Evolutionary conservation across 2,329 filamentous ascomycete genomes (phyloP).

Genomic region (Microcyclosporella mali): DNA sequence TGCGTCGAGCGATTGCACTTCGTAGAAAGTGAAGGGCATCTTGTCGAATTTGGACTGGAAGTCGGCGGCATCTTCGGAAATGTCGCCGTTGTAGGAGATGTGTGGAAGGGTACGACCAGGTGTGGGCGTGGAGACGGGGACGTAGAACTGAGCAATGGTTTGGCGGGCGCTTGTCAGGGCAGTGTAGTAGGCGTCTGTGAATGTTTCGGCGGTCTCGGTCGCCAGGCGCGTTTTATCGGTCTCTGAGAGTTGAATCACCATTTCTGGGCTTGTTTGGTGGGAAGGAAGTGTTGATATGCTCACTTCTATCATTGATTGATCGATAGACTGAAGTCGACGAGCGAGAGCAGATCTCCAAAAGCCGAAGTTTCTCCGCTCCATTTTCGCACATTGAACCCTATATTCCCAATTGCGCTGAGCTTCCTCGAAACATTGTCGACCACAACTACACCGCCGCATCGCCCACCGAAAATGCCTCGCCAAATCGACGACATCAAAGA

Average conservation of each 20-base stretch:
- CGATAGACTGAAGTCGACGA: neutral
- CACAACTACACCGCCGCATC: slow-evolving; percentile 11
- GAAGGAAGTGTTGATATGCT: neutral
- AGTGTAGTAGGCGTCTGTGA: slow-evolving; percentile 69
- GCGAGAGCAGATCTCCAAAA: neutral
- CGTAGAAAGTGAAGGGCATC: slow-evolving; percentile 59
- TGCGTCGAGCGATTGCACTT: slow-evolving; percentile 68
- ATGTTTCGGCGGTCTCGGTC: slow-evolving; percentile 59
- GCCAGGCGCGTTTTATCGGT: slow-evolving; percentile 26
- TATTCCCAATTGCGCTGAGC: neutral
- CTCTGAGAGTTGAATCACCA: slow-evolving; percentile 24
- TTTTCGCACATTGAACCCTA: slow-evolving; percentile 5
- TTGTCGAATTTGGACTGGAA: slow-evolving; percentile 61
- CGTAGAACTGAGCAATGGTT: slow-evolving; percentile 64
- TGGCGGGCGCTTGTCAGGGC: slow-evolving; percentile 58
- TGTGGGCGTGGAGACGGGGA: slow-evolving; percentile 49
- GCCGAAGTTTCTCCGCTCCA: slow-evolving; percentile 2
- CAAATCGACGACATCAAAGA: slow-evolving; percentile 98
- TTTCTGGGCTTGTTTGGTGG: slow-evolving; percentile 9
- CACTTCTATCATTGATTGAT: neutral
- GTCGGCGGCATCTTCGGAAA: slow-evolving; percentile 55
- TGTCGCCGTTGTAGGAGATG: slow-evolving; percentile 74
- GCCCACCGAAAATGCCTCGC: slow-evolving; percentile 88
- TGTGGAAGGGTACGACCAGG: slow-evolving; percentile 49
- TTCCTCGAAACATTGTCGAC: slow-evolving; percentile 10